Evolutionary conservation across 768 basidiomycete genomes (phyloP).

Genomic region (Guyanaporus albipodus): DNA sequence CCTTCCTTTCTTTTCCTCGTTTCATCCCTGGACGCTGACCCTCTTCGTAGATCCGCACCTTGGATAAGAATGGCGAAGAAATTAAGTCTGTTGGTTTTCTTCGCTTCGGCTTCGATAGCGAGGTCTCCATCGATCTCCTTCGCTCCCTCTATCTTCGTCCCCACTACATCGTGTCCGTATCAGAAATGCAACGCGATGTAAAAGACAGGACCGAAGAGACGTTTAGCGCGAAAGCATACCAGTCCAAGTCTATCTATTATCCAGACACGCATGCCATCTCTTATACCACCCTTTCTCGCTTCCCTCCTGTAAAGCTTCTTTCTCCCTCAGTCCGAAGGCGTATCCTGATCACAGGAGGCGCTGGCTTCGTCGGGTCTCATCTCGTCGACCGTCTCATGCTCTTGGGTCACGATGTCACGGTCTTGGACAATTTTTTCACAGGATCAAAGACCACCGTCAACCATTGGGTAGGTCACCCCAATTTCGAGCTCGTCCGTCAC

Average conservation of each 20-base stretch:
- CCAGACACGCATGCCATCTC: constrained; percentile 79
- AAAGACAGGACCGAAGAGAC: constrained; percentile 38
- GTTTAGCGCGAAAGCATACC: constrained; percentile 53
- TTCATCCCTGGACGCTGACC: constrained; percentile 5
- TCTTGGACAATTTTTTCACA: constrained; percentile 98
- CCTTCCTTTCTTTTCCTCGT: neutral
- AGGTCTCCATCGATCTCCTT: constrained; percentile 73
- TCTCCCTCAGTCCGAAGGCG: constrained; percentile 77
- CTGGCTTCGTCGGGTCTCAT: constrained; percentile 99
- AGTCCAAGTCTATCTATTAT: constrained; percentile 85
- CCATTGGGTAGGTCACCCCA: constrained; percentile 96
- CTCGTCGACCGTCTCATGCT: constrained; percentile 97
- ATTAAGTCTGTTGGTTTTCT: constrained; percentile 79
- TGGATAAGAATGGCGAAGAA: constrained; percentile 72
- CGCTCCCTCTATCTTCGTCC: constrained; percentile 86
- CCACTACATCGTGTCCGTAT: constrained; percentile 58
- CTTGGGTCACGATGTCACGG: constrained; percentile 95
- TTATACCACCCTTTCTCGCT: constrained; percentile 87
- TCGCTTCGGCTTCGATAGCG: constrained; percentile 87
- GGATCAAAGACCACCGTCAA: constrained; percentile 96
- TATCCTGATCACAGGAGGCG: constrained; percentile 92
- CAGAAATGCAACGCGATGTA: constrained; percentile 34
- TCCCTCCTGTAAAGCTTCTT: constrained; percentile 89
- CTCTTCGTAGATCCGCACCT: constrained; percentile 47
- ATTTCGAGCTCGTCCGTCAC: constrained; percentile 97